phyloP scores from a whole-genome alignment of 192 early-diverging fungal genomes.

The Mortierella antarctica region DNA sequence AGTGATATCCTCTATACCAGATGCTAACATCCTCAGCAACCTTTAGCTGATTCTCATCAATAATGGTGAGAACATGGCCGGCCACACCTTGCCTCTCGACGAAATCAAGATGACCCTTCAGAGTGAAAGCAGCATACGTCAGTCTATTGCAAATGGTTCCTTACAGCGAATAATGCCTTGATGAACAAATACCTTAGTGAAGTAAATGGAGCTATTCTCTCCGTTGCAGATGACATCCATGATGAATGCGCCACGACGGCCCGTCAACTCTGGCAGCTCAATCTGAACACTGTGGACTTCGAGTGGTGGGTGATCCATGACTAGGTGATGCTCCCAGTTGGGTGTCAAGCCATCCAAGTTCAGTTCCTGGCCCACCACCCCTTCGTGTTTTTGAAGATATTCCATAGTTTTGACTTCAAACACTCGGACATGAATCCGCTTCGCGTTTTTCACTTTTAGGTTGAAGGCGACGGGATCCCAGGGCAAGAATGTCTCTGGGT shows the following conservation, averaged over 20 bases:
- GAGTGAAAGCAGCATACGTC: not conserved
- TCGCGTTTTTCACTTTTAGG: constrained; percentile 55
- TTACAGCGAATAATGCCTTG: not conserved
- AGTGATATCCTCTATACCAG: constrained; percentile 53
- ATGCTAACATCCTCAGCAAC: constrained; percentile 28
- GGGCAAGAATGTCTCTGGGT: constrained; percentile 31
- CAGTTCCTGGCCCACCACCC: constrained; percentile 10
- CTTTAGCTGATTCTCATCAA: constrained; percentile 53
- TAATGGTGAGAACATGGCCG: constrained; percentile 56
- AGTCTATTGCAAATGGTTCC: too few relatives aligned
- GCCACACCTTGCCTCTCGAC: constrained; percentile 54
- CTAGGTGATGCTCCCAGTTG: constrained; percentile 53
- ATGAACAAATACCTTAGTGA: constrained; percentile 56
- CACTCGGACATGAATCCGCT: constrained; percentile 50
- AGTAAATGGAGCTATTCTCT: constrained; percentile 50
- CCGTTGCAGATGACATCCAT: constrained; percentile 59
- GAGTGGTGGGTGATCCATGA: constrained; percentile 24
- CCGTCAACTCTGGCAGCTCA: constrained; percentile 45
- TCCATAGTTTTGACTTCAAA: constrained; percentile 58
- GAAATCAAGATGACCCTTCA: constrained; percentile 55
- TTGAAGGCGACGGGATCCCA: constrained; percentile 40
- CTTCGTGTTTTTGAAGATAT: constrained; percentile 43
- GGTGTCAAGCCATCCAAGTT: constrained; percentile 61
- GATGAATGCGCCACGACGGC: constrained; percentile 58
- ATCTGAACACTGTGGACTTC: constrained; percentile 38